Percentiles rank a stretch among this genome's conserved stretches.
Conservation (phyloP, 352 stramenopile genomes). For the Phytophthora pini region DNA sequence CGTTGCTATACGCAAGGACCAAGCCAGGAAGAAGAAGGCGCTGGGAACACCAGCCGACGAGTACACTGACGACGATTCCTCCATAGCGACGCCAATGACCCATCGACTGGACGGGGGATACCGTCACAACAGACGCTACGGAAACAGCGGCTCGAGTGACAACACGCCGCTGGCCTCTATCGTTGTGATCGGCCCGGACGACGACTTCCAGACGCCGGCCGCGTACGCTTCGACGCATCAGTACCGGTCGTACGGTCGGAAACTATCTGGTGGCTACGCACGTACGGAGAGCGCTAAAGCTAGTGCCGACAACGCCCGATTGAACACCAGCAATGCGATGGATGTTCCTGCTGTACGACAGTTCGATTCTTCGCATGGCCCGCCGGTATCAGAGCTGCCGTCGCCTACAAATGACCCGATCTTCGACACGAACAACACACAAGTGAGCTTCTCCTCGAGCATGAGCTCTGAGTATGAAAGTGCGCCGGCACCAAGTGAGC, state of each 20-base stretch:
- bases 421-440: constrained; percentile 32
- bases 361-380: constrained; percentile 11
- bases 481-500: not conserved
- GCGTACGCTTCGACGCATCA: constrained; percentile 10
- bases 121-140: constrained; percentile 1
- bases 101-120: constrained; percentile 14
- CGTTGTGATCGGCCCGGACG: constrained; percentile 28
- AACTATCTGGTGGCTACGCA: not conserved
- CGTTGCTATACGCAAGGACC: constrained; percentile 38
- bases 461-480: constrained; percentile 30
- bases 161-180: constrained; percentile 26
- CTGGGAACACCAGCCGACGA: constrained; percentile 40
- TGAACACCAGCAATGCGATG: not conserved
- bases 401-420: constrained; percentile 11
- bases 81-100: constrained; percentile 21
- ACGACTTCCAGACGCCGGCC: constrained; percentile 20
- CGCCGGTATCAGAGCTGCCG: constrained; percentile 8
- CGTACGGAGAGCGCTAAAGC: constrained; percentile 3
- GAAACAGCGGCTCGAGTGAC: constrained; percentile 9
- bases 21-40: constrained; percentile 26
- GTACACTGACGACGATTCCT: constrained; percentile 24
- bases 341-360: constrained; percentile 1
- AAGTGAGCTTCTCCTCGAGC: constrained; percentile 38
- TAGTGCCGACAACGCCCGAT: not conserved
- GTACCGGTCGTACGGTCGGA: constrained; percentile 12